A percentile compares a stretch with the other conserved stretches of the same genome.
phyloP scores from a whole-genome alignment of 2,329 filamentous ascomycete species.

The Aquanectria penicillioides region DNA sequence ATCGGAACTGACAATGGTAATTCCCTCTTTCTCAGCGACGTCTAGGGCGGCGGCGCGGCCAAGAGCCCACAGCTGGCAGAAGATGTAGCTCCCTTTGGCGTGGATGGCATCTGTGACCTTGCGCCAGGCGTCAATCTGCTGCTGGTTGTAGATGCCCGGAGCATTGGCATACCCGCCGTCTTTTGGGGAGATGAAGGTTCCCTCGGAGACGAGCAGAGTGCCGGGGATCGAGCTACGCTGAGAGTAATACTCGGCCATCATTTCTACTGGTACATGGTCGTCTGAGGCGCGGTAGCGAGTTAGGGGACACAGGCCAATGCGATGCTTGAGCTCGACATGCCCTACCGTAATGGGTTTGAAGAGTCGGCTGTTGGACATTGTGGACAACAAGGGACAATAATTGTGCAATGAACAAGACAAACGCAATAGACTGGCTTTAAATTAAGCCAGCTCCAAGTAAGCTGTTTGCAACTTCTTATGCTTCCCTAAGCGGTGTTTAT shows the following conservation, averaged over 20 bases:
- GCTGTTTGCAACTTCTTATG: too few relatives aligned
- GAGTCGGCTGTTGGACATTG: background rate
- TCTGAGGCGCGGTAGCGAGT: slow-evolving; percentile 3
- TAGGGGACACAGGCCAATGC: slow-evolving; percentile 4
- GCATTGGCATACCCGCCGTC: slow-evolving; percentile 3
- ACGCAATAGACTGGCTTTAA: too few relatives aligned
- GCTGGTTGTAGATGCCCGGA: slow-evolving; percentile 2
- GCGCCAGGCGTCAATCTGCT: slow-evolving; percentile 1
- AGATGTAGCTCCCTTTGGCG: background rate
- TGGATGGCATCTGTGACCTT: background rate
- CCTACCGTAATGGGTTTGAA: slow-evolving; percentile 2
- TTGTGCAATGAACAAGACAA: too few relatives aligned
- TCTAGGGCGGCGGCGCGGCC: background rate
- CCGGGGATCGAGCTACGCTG: background rate
- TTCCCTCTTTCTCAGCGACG: background rate
- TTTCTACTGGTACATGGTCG: background rate
- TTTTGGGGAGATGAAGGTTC: background rate
- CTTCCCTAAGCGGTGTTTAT: too few relatives aligned
- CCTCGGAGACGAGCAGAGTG: background rate
- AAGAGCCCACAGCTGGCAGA: slow-evolving; percentile 1
- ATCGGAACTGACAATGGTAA: background rate
- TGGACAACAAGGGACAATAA: too few relatives aligned
- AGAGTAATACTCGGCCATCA: background rate
- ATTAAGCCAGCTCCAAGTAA: too few relatives aligned
- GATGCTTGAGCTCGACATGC: background rate